phyloP scores from a whole-genome alignment of 2,329 filamentous ascomycete genomes.

The Aspergillus fumigatiaffinis region DNA sequence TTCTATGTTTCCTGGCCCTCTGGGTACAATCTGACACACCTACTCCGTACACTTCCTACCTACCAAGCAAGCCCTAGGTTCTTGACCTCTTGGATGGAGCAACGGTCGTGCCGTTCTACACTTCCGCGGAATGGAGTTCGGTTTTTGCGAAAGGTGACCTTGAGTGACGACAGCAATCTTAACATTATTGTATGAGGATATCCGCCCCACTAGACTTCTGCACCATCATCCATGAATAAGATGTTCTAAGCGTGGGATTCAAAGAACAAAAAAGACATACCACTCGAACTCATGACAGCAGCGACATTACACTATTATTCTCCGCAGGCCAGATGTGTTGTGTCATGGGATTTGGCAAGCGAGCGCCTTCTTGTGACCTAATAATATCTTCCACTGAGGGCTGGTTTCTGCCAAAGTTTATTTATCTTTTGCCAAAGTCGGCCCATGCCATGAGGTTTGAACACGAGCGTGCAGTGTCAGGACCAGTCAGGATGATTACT shows the following conservation, averaged over 20 bases:
- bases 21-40: no score
- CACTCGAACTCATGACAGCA: not conserved
- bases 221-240: not conserved
- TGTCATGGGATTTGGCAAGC: not conserved
- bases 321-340: not conserved
- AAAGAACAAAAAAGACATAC: not conserved
- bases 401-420: slow-evolving; percentile 5
- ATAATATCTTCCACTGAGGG: not conserved
- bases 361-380: not conserved
- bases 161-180: not conserved
- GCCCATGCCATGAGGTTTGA: not conserved
- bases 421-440: not conserved
- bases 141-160: no score
- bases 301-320: not conserved
- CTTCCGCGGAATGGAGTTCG: not conserved
- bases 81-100: no score
- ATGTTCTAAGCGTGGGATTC: not conserved
- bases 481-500: not conserved
- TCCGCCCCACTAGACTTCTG: not conserved
- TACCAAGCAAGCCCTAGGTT: no score
- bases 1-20: no score
- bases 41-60: no score
- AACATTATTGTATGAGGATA: not conserved
- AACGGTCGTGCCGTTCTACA: not conserved
- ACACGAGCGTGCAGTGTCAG: not conserved